Evolutionary conservation across 1,139 yeast genomes (phyloP), one percentile per base, ranked within the genome.

Genomic region (Sporopachydermia cereana): DNA sequence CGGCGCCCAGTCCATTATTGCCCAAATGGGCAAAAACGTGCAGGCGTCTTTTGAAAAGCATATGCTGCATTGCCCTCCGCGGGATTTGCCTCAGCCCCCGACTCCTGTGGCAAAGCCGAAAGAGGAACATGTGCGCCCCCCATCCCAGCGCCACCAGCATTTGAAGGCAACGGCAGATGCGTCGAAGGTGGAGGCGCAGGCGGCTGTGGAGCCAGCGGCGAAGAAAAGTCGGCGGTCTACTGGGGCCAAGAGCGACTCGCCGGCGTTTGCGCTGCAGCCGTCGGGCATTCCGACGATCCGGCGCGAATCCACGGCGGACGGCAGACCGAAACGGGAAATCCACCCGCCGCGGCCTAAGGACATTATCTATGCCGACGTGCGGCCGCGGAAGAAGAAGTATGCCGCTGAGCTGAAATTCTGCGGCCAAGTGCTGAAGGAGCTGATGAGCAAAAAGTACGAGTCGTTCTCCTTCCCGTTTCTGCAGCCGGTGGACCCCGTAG

Each of bases 341-440:
- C 96, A 89, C 59, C 98, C 98, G 2, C 98, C 98, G 46, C 83
- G 84, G 57, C 84, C 96, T 17, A 86, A 86, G 59, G 97, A 91
- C 60, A 76, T 89, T 60, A 95, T 95, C 2, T 86, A 86, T 57
- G 61, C 63, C 27, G 96, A 86, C 57, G 76, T 76, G 41, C 77
- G 93, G 59, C 98, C 97, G 43, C 77, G 94, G 52, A 84, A 86
- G 63, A 89, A 91, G 74, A 91, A 86, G 69, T 80, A 72, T 61
- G 95, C 93, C 42, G 83, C 91, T 14, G 97, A 91, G 62, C 74
- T 91, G 58, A 74, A 91, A 57, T 93, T 82, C 64, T 85, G 95
- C 58, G 83, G 78, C 53, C 84, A 77, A 58, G 78, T 91, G 2
- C 65, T 91, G 46, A 84, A 84, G 60, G 99, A 91, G 56, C 69